Evolutionary conservation across 495 filamentous ascomycete genomes (phyloP).

Genomic region (Xylaria bambusicola): DNA sequence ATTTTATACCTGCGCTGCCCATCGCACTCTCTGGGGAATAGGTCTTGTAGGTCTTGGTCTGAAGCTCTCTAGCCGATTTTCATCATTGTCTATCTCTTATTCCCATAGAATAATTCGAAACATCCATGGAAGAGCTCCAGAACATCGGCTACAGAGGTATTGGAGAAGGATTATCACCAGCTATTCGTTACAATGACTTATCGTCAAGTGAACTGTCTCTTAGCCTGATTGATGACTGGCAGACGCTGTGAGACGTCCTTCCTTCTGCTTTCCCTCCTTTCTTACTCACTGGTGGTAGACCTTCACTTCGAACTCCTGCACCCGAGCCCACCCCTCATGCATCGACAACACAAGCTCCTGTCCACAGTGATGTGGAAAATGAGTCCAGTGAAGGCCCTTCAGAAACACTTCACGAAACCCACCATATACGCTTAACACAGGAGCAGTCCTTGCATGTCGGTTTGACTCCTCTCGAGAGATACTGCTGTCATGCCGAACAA

Average conservation of each 20-base stretch:
- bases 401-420: background rate
- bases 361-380: background rate
- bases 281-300: background rate
- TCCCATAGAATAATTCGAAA: background rate
- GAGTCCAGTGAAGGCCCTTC: background rate
- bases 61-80: background rate
- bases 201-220: background rate
- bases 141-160: conserved; percentile 13
- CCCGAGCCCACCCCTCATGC: background rate
- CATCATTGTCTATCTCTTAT: background rate
- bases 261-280: background rate
- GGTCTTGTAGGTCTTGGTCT: no score
- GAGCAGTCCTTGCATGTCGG: background rate
- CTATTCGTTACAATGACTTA: background rate
- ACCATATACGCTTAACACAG: background rate
- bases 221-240: background rate
- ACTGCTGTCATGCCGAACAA: background rate
- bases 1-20: background rate
- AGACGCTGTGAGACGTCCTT: conserved; percentile 1
- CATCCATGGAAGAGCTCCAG: background rate
- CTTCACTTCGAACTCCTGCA: background rate
- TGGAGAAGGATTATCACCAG: conserved; percentile 5
- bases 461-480: conserved; percentile 13
- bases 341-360: background rate
- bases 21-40: no score